Evolutionary conservation across 495 filamentous ascomycete genomes (phyloP).

Genomic region (Penicillium ucsense): DNA sequence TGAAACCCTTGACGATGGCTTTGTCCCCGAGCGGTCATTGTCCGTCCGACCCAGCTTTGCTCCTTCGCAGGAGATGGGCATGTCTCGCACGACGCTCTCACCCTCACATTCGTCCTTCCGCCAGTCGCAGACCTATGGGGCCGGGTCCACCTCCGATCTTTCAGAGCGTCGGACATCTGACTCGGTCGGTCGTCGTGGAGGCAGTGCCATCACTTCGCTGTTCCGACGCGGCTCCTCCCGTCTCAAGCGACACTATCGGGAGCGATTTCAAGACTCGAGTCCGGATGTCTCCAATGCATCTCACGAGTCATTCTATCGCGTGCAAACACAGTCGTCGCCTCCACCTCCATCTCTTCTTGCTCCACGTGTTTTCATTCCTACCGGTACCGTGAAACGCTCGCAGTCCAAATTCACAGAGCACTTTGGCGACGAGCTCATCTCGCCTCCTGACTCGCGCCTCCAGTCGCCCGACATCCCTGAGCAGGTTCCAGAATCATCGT

Average conservation of each 20-base stretch:
- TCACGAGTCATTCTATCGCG: conserved; percentile 61
- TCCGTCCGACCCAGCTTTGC: conserved; percentile 26
- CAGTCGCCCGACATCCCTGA: conserved; percentile 50
- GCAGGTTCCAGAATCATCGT: conserved; percentile 17
- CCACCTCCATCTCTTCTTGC: conserved; percentile 22
- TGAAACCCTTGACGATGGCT: conserved; percentile 30
- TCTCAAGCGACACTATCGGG: conserved; percentile 48
- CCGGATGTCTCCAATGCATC: conserved; percentile 76
- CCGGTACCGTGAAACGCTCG: conserved; percentile 58
- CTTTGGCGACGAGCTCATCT: conserved; percentile 73
- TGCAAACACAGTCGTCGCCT: conserved; percentile 28
- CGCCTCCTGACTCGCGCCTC: conserved; percentile 69
- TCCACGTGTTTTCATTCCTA: conserved; percentile 35
- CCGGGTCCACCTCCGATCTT: conserved; percentile 38
- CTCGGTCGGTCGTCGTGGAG: conserved; percentile 30
- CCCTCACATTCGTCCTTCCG: conserved; percentile 45
- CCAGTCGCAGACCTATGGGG: conserved; percentile 45
- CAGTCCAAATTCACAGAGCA: conserved; percentile 92
- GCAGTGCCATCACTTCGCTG: conserved; percentile 52
- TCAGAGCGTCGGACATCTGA: conserved; percentile 42
- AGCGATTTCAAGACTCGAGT: conserved; percentile 39
- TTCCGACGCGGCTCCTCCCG: conserved; percentile 59
- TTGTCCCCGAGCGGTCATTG: conserved; percentile 25
- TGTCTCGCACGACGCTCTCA: conserved; percentile 47
- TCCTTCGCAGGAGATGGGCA: conserved; percentile 32